A percentile compares a stretch with the other conserved stretches of the same genome.
phyloP scores from a whole-genome alignment of 1,284 basidiomycete species.

The Takashimella tepidaria region DNA sequence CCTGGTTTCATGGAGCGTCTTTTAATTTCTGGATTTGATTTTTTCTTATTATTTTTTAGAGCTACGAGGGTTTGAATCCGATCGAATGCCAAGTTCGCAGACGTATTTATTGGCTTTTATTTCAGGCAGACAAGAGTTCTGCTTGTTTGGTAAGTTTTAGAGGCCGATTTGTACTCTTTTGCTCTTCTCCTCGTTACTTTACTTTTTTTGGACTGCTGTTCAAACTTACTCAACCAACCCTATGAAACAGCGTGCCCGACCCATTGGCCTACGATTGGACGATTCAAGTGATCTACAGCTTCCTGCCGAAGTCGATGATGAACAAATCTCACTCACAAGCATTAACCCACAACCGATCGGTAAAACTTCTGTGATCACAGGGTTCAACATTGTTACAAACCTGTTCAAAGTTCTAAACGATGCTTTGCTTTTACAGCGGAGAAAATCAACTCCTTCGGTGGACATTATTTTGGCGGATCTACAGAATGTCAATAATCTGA shows the following conservation, averaged over 20 bases:
- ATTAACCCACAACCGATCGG: slow-evolving; percentile 36
- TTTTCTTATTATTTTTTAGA: too few species aligned
- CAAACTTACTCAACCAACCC: too few species aligned
- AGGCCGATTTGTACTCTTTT: too few species aligned
- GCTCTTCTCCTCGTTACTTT: too few species aligned
- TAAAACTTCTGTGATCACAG: slow-evolving; percentile 34
- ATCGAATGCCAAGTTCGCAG: slow-evolving; percentile 38
- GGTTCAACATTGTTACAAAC: slow-evolving; percentile 41
- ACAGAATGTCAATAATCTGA: slow-evolving; percentile 27
- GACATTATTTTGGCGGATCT: slow-evolving; percentile 36
- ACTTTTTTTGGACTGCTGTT: too few species aligned
- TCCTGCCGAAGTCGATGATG: slow-evolving; percentile 45
- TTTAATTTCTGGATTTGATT: too few species aligned
- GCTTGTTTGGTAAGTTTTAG: slow-evolving; percentile 32
- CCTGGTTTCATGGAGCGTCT: too few species aligned
- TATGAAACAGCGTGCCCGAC: slow-evolving; percentile 32
- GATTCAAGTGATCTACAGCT: slow-evolving; percentile 30
- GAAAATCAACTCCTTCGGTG: slow-evolving; percentile 26
- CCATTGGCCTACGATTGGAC: slow-evolving; percentile 32
- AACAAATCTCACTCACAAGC: slow-evolving; percentile 39
- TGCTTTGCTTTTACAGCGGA: slow-evolving; percentile 31
- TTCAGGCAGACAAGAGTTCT: slow-evolving; percentile 44
- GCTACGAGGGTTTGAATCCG: slow-evolving; percentile 34
- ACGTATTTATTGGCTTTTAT: slow-evolving; percentile 40
- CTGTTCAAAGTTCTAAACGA: slow-evolving; percentile 42